These are phyloP conservation scores for Leptographium wingfieldii DNA, from an alignment of 2,329 filamentous ascomycete species.

Conservation along the genomic window DNA sequence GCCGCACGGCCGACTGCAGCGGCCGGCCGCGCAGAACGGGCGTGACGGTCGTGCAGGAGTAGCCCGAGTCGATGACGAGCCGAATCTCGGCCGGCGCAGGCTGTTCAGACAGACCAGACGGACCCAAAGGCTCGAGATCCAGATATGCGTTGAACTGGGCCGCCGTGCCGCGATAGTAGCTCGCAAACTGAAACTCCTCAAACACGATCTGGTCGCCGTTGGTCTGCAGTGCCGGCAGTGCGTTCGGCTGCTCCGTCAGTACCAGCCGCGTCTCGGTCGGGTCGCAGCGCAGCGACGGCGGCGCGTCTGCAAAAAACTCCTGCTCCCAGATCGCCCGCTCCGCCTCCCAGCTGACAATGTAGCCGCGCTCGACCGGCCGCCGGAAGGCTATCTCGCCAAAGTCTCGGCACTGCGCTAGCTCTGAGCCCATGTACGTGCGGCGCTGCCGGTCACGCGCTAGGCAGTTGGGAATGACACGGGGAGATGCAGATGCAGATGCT, in stretches of 20 bases:
- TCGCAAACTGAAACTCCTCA: slow-evolving; percentile 88
- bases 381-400: slow-evolving; percentile 83
- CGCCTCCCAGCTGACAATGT: slow-evolving; percentile 91
- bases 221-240: slow-evolving; percentile 64
- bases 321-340: slow-evolving; percentile 94
- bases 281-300: slow-evolving; percentile 52
- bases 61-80: slow-evolving; percentile 83
- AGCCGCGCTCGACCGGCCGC: slow-evolving; percentile 86
- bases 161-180: slow-evolving; percentile 70
- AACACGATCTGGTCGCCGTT: slow-evolving; percentile 96
- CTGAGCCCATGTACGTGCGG: slow-evolving; percentile 66
- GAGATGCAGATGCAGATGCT: slow-evolving; percentile 23
- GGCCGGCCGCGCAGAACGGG: slow-evolving; percentile 72
- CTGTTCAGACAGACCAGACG: too few relatives aligned
- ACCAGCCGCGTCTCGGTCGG: slow-evolving; percentile 73
- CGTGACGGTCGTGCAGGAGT: slow-evolving; percentile 84
- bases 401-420: slow-evolving; percentile 68
- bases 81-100: slow-evolving; percentile 51
- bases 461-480: slow-evolving; percentile 72
- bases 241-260: slow-evolving; percentile 76
- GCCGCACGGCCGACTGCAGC: slow-evolving; percentile 66
- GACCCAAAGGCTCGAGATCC: slow-evolving; percentile 26
- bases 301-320: slow-evolving; percentile 68
- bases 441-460: slow-evolving; percentile 72
- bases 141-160: slow-evolving; percentile 72